Evolutionary conservation across 179 eudicot species (phyloP), one percentile per base, ranked within the genome.

Genomic region (Silene vulgaris): DNA sequence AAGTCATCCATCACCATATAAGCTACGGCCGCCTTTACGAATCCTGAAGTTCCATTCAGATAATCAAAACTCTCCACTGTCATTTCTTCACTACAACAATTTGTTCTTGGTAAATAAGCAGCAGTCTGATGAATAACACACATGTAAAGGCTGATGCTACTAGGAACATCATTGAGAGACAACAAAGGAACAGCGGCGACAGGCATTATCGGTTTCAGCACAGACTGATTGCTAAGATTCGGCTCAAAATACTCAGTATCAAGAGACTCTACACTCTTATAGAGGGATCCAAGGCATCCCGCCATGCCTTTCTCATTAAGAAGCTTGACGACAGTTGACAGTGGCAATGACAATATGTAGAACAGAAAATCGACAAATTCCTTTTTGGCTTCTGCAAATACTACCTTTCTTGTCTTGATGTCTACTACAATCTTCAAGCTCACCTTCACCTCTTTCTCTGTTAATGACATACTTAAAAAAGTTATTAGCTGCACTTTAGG

Each of bases 1-100:
- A 84, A 50, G 21, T 81, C 70, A 76, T 84, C 86, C 80, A 76
- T 84, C 20, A 84, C 78, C 84, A 84, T 79, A 37, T 84, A 81
- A 0, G 77, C 81, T 16, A 84, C 82, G 43, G 76, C 78, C 0
- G 76, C 80, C 17, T 80, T 80, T 40, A 84, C 84, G 70, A 68
- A 81, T 4, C 83, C 83, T n/a, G 19, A 62, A 29, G 60, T 30
- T 30, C 35, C 35, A 2, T 1, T 2, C 35, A 0, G 3, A 30
- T 30, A 30, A 30, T 30, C 4, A 30, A 2, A 30, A 30, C 35
- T 9, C 6, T 20, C 26, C 9, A 12, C 4, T 5, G 11, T 60
- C 65, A 77, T 71, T 5, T 8, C 23, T 0, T 4, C 2, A 20
- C 21, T 5, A 62, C 73, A 78, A 19, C 65, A 77, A 12, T 16